Evolutionary conservation across 306 rosid species (phyloP), one percentile per base, ranked within the genome.

Genomic region (Hippophae gyantsensis): DNA sequence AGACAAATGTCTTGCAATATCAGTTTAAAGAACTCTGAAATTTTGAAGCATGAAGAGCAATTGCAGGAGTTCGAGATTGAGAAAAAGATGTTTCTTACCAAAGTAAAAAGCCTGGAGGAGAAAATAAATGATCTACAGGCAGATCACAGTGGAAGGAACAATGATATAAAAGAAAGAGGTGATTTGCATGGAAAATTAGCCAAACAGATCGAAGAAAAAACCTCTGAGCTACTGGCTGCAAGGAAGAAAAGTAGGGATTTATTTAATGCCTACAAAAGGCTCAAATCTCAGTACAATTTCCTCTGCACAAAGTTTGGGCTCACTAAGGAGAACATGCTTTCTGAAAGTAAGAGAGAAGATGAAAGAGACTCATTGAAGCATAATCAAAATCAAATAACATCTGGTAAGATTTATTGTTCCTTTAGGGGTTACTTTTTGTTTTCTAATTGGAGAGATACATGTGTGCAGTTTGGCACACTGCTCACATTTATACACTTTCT

Each of bases 241-340:
- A 85, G 52, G 72, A 63, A 61, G 74, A 82, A 74, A 76, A 74
- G 53, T 51, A 62, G 54, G 55, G 65, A 59, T 3, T 45, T 64
- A 6, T 54, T 57, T 56, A 89, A 74, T 38, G 79, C 79, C 0
- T 83, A 69, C 86, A 92, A 80, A 72, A 83, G 70, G 50, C 82
- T 88, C 42, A 88, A 83, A 68, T 85, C 95, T 63, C 93, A 88
- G 56, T 66, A 88, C 49, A 71, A 60, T 69, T 92, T 58, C 47
- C 84, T 92, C 50, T 68, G 78, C 13, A 43, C 58, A 43, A 87
- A 88, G 78, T 38, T 45, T 70, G 93, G 93, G 65, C 87, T 85
- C 43, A 74, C 69, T 2, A 54, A 46, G 25, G 89, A 87, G 40
- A 78, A 72, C 65, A 83, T 79, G 95, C 43, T 64, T 58, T 63